Evolutionary conservation across 2,329 filamentous ascomycete genomes (phyloP).

Genomic region (Aspergillus aculeatinus): DNA sequence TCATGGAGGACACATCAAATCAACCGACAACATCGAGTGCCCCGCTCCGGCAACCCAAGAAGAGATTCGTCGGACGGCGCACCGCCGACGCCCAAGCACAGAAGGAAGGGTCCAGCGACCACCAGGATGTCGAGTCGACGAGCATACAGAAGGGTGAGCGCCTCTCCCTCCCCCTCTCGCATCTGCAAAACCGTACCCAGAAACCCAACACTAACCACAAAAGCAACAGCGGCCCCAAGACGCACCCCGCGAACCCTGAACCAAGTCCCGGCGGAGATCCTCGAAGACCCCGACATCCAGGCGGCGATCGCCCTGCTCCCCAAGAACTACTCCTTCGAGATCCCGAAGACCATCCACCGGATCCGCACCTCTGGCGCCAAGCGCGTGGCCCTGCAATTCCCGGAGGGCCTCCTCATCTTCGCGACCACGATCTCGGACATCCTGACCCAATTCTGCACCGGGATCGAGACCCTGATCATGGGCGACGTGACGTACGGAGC

Average conservation of each 20-base stretch:
- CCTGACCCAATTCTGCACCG: constrained; percentile 87
- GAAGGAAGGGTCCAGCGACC: constrained; percentile 54
- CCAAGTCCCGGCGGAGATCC: constrained; percentile 82
- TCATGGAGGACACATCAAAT: constrained; percentile 12
- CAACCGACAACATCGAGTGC: constrained; percentile 1
- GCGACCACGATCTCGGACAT: constrained; percentile 98
- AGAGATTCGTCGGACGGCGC: constrained; percentile 84
- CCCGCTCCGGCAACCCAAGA: constrained; percentile 70
- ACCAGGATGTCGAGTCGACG: constrained; percentile 64
- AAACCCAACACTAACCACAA: constrained; percentile 1
- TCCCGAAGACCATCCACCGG: constrained; percentile 95
- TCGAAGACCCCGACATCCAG: constrained; percentile 81
- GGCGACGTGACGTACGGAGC: constrained; percentile 98
- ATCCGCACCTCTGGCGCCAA: constrained; percentile 78
- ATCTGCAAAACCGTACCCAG: constrained; percentile 3
- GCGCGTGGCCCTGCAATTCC: constrained; percentile 92
- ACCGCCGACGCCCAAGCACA: constrained; percentile 59
- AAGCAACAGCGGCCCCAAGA: constrained; percentile 63
- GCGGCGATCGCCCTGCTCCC: constrained; percentile 84
- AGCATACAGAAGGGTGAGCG: constrained; percentile 38
- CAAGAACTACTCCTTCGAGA: constrained; percentile 97
- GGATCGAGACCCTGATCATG: constrained; percentile 94
- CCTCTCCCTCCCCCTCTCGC: not conserved
- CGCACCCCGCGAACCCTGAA: constrained; percentile 80
- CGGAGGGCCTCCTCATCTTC: constrained; percentile 90